Evolutionary conservation across 1,139 yeast species (phyloP), one percentile per base, ranked within the genome.

Genomic region (Yamadazyma dendronema): DNA sequence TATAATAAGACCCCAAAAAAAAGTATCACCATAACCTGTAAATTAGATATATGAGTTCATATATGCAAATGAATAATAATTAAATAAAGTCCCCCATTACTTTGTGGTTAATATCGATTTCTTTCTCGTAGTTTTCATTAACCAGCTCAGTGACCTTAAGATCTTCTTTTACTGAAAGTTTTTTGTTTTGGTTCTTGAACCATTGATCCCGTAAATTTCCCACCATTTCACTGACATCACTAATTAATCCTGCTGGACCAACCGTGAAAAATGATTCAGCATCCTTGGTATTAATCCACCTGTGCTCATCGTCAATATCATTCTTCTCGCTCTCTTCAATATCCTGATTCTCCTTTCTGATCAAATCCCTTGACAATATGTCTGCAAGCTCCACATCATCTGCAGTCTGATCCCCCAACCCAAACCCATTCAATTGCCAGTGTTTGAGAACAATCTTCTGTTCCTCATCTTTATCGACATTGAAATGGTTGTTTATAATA

Each of bases 241-340:
- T 72, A 23, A 83, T 63, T 61, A 82, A 62, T 0, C 89, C 88
- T 0, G 89, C 79, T 0, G 88, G 85, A 0, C 90, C 90, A 25
- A 79, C 80, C 28, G 82, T 82, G 53, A 79, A 76, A 12, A 79
- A 44, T 3, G 77, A 64, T n/a, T 74, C 77, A 3, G 67, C 66
- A 34, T 65, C 71, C 27, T 65, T 60, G 22, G 65, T 47, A 39
- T 77, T 74, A 17, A 81, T 68, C 88, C 88, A 82, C 14, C 68
- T 57, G 36, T 60, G 58, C 12, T 53, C 53, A 9, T 43, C 41
- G 7, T 48, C 50, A 7, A 19, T 19, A 19, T 9, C 22, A 9
- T 19, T 19, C 6, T 37, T 37, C 6, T 35, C 41, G 2, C 37
- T 36, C 32, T 56, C 48, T 34, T 68, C 74, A 17, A 68, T 63